Evolutionary conservation across 1,284 basidiomycete genomes (phyloP).

Genomic region (Trametes hirsuta): DNA sequence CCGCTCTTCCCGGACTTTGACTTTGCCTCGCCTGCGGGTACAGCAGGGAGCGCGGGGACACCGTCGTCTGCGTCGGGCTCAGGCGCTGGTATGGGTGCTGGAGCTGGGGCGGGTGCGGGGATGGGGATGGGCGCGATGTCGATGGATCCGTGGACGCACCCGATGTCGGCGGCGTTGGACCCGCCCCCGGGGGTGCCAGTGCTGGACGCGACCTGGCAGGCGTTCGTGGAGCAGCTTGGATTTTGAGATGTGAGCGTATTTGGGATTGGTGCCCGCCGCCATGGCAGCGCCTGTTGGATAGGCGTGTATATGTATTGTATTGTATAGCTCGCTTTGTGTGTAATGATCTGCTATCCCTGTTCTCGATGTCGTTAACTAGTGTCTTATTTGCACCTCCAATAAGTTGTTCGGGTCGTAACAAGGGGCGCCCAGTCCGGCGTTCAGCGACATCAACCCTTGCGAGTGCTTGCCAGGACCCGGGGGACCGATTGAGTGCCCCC

Average conservation of each 20-base stretch:
- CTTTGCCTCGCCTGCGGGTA: slow-evolving; percentile 8
- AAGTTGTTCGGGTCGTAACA: too few relatives aligned
- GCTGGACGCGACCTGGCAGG: slow-evolving; percentile 66
- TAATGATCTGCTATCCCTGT: neutral
- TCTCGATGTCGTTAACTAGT: too few relatives aligned
- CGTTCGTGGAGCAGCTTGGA: slow-evolving; percentile 69
- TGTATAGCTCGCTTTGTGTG: neutral
- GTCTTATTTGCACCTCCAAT: too few relatives aligned
- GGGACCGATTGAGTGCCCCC: too few relatives aligned
- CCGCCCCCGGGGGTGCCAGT: slow-evolving; percentile 34
- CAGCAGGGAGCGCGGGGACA: neutral
- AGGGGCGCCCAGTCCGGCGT: too few relatives aligned
- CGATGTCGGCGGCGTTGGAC: slow-evolving; percentile 16
- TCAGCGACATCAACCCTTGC: too few relatives aligned
- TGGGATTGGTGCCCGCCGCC: neutral
- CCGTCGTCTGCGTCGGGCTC: neutral
- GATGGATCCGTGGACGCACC: slow-evolving; percentile 3
- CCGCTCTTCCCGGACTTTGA: slow-evolving; percentile 25
- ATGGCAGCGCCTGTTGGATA: too few relatives aligned
- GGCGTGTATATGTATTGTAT: neutral
- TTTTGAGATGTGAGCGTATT: slow-evolving; percentile 40
- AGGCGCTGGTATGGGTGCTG: neutral
- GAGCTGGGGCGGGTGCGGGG: neutral
- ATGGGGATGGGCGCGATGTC: neutral
- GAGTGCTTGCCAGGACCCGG: too few relatives aligned